phyloP scores from a whole-genome alignment of 352 stramenopile species.

The Paralagenidium karlingii region DNA sequence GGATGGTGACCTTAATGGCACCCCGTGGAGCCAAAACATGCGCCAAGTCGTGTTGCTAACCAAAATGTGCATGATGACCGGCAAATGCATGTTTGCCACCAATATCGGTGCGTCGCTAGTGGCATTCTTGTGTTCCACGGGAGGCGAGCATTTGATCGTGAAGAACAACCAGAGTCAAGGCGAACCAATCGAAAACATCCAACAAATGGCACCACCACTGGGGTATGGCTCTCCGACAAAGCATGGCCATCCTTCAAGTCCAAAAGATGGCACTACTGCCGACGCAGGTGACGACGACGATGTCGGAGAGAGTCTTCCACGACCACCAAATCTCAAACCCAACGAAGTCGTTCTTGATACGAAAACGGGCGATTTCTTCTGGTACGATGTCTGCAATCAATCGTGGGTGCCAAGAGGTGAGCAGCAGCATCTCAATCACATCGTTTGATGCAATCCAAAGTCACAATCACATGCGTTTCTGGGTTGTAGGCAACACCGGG shows the following conservation, averaged over 20 bases:
- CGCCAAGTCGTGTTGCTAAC: slow-evolving; percentile 44
- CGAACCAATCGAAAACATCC: slow-evolving; percentile 22
- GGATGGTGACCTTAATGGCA: slow-evolving; percentile 37
- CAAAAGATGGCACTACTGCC: background rate
- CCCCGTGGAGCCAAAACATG: slow-evolving; percentile 43
- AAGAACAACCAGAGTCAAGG: slow-evolving; percentile 53
- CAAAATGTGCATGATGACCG: slow-evolving; percentile 85
- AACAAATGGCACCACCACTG: slow-evolving; percentile 19
- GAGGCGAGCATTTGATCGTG: slow-evolving; percentile 38
- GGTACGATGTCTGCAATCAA: slow-evolving; percentile 15
- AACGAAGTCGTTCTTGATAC: slow-evolving; percentile 49
- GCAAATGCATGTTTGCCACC: slow-evolving; percentile 65
- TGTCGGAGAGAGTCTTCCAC: background rate
- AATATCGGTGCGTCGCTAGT: slow-evolving; percentile 41
- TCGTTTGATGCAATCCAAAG: too few species aligned
- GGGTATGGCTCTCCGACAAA: background rate
- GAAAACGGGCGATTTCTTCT: slow-evolving; percentile 62
- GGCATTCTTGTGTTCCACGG: slow-evolving; percentile 59
- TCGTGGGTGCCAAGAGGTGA: slow-evolving; percentile 49
- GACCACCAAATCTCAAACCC: background rate
- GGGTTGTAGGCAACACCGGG: slow-evolving; percentile 72
- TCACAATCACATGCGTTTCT: too few species aligned
- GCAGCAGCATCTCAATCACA: too few species aligned
- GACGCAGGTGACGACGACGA: background rate
- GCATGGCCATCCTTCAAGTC: background rate